Evolutionary conservation across 176 grass and related monocot genomes (phyloP), one percentile per base, ranked within the genome.

Genomic region (Triticum monococcum): DNA sequence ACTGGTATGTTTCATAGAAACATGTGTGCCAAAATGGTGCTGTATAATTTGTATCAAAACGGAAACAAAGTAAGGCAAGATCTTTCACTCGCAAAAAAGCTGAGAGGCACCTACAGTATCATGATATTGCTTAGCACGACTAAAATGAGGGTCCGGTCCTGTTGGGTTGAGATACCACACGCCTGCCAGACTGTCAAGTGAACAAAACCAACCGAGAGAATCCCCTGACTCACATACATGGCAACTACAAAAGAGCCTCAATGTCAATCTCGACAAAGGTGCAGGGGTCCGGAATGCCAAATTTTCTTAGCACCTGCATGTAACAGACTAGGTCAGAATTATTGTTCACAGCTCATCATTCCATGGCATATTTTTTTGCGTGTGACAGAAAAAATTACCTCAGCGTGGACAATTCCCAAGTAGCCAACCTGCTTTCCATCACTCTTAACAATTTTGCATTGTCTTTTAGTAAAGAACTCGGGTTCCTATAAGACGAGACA

Each of bases 401-500:
- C 84, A 36, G 97, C 89, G 85, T 96, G 90, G 75, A 96, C 92
- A 82, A 99, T 84, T 83, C 97, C 97, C 37, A 96, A 86, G 76
- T 94, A 89, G 79, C 97, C 94, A 68, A 99, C 89, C 65, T 95
- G 84, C 85, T 80, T 99, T 32, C 85, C 97, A 57, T 79, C 77
- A 46, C 91, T 84, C 33, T 37, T 91, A 63, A 92, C 84, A 66
- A 97, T 91, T 70, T 89, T 94, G 54, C 97, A 95, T 79, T 99
- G 97, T 75, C 94, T 96, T 77, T 94, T 95, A 12, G 84, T 83
- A 66, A 99, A 99, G 87, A 93, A 99, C 61, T 97, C 97, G 10
- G 94, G 94, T 87, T 97, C 92, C 97, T 97, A 40, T 3, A 87
- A 75, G 68, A 37, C 33, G 68, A 82, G 36, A 86, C 22, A 87